A percentile compares a stretch with the other conserved stretches of the same genome.
These are phyloP conservation scores for Glebionis coronaria DNA, from an alignment of 129 eudicot genomes.

Conservation along the genomic window DNA sequence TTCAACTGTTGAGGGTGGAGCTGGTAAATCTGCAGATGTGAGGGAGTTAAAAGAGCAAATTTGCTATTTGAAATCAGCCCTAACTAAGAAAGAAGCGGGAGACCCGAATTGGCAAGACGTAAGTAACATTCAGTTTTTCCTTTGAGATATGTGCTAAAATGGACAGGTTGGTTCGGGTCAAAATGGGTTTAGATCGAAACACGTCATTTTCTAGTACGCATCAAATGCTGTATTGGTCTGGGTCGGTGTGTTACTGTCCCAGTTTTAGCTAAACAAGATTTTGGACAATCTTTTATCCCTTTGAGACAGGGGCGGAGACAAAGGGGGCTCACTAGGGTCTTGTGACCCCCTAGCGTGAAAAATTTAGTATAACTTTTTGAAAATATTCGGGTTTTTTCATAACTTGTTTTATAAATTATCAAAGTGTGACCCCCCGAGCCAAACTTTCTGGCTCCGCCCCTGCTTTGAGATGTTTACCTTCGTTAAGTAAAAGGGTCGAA, in stretches of 20 bases:
- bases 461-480: not conserved
- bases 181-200: not conserved
- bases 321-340: too few relatives aligned
- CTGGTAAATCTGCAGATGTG: constrained; percentile 52
- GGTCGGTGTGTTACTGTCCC: not conserved
- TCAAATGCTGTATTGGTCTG: not conserved
- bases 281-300: not conserved
- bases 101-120: constrained; percentile 15
- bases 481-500: not conserved
- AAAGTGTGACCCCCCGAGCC: too few relatives aligned
- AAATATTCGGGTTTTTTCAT: too few relatives aligned
- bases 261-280: not conserved
- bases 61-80: constrained; percentile 55
- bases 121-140: constrained; percentile 2
- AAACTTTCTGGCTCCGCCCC: too few relatives aligned
- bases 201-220: not conserved
- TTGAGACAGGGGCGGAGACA: too few relatives aligned
- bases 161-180: constrained; percentile 5
- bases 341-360: too few relatives aligned
- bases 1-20: constrained; percentile 76
- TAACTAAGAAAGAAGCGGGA: constrained; percentile 57
- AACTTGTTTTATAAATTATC: too few relatives aligned
- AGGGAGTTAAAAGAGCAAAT: constrained; percentile 77
- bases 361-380: too few relatives aligned
- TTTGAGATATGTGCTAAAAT: not conserved